Evolutionary conservation across 306 rosid species (phyloP).

Genomic region (Quercus mongolica): DNA sequence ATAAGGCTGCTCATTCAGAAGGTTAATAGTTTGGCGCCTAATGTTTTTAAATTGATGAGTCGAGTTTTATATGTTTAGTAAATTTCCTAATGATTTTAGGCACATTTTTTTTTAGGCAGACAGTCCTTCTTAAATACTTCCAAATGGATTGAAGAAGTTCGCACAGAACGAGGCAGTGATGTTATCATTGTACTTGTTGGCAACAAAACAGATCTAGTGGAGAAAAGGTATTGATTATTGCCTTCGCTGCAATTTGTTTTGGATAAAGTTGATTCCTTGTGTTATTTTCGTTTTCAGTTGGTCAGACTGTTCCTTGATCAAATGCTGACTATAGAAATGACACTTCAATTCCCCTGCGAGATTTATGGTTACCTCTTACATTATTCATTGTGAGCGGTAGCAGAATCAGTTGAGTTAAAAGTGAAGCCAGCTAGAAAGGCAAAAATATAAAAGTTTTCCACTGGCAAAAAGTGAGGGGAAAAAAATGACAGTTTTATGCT

Average conservation of each 20-base stretch:
- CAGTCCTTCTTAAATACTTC: constrained; percentile 63
- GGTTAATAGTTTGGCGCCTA: too few species aligned
- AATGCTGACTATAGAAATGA: background rate
- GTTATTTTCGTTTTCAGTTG: background rate
- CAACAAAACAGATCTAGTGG: constrained; percentile 92
- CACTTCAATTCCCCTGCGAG: background rate
- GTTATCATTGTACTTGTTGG: constrained; percentile 88
- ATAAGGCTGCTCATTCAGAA: too few species aligned
- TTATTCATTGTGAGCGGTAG: background rate
- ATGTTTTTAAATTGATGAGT: too few species aligned
- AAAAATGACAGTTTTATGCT: background rate
- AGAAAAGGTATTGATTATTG: constrained; percentile 62
- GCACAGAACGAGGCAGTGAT: constrained; percentile 85
- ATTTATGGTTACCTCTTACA: background rate
- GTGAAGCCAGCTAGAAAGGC: background rate
- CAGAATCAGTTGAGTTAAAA: background rate
- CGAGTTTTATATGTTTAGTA: too few species aligned
- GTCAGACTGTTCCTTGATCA: background rate
- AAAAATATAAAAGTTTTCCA: background rate
- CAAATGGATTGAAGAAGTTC: constrained; percentile 93
- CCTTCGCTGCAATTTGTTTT: background rate
- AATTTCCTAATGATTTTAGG: too few species aligned
- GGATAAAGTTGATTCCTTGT: background rate
- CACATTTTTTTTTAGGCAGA: constrained; percentile 42
- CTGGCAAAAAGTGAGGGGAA: background rate